phyloP scores from a whole-genome alignment of 345 rosid species.

The Sonneratia alba region DNA sequence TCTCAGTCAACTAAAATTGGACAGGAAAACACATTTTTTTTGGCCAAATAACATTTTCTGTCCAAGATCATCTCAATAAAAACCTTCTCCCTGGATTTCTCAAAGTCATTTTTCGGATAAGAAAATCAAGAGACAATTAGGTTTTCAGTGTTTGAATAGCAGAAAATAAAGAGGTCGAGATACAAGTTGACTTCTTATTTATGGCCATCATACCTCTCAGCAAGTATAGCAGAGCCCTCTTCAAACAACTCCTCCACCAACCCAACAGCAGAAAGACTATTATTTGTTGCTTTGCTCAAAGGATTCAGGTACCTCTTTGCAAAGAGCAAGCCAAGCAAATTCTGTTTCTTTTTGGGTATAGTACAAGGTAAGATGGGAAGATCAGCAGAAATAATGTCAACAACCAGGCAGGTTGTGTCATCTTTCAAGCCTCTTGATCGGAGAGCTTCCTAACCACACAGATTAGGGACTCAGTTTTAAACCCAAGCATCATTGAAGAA shows the following conservation, averaged over 20 bases:
- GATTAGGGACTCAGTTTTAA: conserved; percentile 27
- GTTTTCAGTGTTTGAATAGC: background rate
- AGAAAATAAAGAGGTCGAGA: background rate
- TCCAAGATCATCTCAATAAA: background rate
- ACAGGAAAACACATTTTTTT: background rate
- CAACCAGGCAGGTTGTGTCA: conserved; percentile 98
- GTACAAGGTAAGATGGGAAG: conserved; percentile 70
- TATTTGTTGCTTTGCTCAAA: conserved; percentile 47
- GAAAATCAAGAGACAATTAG: too few relatives aligned
- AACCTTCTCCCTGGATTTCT: too few relatives aligned
- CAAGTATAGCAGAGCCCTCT: conserved; percentile 98
- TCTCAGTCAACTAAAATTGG: background rate
- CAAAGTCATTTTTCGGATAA: too few relatives aligned
- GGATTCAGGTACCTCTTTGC: conserved; percentile 43
- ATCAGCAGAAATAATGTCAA: conserved; percentile 86
- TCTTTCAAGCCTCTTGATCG: conserved; percentile 96
- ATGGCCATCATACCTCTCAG: conserved; percentile 53
- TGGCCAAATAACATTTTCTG: background rate
- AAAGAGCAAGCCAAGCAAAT: conserved; percentile 46
- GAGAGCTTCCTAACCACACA: conserved; percentile 62
- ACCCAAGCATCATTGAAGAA: background rate
- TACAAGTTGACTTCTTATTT: background rate
- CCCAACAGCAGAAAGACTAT: conserved; percentile 78
- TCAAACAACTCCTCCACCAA: conserved; percentile 96
- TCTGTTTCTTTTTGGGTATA: conserved; percentile 61